Evolutionary conservation across 768 basidiomycete genomes (phyloP).

Genomic region (Phylloporus rhodoxanthus): DNA sequence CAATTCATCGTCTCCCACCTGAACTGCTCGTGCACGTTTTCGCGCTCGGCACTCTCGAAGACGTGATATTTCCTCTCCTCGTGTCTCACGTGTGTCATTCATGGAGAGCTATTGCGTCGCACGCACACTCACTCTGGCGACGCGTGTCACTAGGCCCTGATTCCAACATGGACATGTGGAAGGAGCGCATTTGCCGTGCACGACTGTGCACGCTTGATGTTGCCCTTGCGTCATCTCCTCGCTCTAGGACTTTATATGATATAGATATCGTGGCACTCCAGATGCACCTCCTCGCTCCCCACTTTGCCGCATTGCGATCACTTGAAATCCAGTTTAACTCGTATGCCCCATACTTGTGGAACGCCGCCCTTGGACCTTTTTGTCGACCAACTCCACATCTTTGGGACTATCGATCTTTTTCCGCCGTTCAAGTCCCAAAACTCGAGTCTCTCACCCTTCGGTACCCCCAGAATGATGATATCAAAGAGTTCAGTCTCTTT

Average conservation of each 20-base stretch:
- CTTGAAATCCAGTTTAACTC: conserved; percentile 50
- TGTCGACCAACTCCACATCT: conserved; percentile 33
- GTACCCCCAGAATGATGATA: conserved; percentile 62
- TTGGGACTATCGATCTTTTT: conserved; percentile 21
- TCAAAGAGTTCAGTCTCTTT: conserved; percentile 63
- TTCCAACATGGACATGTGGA: conserved; percentile 49
- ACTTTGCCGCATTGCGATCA: conserved; percentile 56
- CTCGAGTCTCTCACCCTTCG: conserved; percentile 54
- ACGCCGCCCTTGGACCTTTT: conserved; percentile 53
- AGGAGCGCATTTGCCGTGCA: conserved; percentile 54
- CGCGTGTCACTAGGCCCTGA: conserved; percentile 46
- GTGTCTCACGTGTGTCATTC: conserved; percentile 64
- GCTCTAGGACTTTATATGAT: conserved; percentile 18
- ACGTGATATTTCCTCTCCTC: conserved; percentile 50
- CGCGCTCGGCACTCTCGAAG: conserved; percentile 50
- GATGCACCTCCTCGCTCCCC: conserved; percentile 47
- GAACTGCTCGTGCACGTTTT: conserved; percentile 66
- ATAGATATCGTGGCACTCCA: conserved; percentile 50
- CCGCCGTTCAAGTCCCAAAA: conserved; percentile 33
- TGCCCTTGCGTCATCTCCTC: conserved; percentile 39
- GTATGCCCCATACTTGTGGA: conserved; percentile 63
- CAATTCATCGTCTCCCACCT: conserved; percentile 52
- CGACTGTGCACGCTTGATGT: conserved; percentile 58
- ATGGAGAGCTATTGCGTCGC: conserved; percentile 59
- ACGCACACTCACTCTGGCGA: conserved; percentile 61